Conservation (phyloP, 1,284 basidiomycete genomes). For the Kalmanozyma brasiliensis region DNA sequence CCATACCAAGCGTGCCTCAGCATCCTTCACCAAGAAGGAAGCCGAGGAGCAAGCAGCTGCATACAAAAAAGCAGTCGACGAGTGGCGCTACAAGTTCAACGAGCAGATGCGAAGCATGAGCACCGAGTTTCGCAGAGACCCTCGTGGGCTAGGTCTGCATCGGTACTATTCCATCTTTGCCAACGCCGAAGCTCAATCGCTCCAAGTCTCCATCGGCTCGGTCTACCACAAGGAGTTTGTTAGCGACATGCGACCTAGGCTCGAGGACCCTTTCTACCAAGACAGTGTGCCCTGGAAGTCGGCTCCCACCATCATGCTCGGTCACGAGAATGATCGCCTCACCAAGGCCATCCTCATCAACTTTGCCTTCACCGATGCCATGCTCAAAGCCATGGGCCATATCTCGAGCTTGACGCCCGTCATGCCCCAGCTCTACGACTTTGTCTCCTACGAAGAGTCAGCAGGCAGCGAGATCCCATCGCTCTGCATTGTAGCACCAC, state of each 20-base stretch:
- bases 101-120: slow-evolving; percentile 49
- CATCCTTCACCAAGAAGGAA: slow-evolving; percentile 31
- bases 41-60: slow-evolving; percentile 30
- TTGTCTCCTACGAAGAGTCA: slow-evolving; percentile 36
- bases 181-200: slow-evolving; percentile 33
- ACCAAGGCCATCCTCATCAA: slow-evolving; percentile 45
- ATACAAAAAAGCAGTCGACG: slow-evolving; percentile 41
- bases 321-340: slow-evolving; percentile 34
- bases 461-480: slow-evolving; percentile 39
- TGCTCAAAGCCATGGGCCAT: slow-evolving; percentile 34
- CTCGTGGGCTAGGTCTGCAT: slow-evolving; percentile 38
- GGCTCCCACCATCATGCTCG: slow-evolving; percentile 28
- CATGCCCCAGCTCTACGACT: slow-evolving; percentile 44
- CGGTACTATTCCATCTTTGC: slow-evolving; percentile 45
- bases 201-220: slow-evolving; percentile 33
- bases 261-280: slow-evolving; percentile 26
- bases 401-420: slow-evolving; percentile 34
- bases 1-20: slow-evolving; percentile 33
- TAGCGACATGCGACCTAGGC: slow-evolving; percentile 34
- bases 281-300: slow-evolving; percentile 36
- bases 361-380: slow-evolving; percentile 36
- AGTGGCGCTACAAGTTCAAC: slow-evolving; percentile 46
- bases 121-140: slow-evolving; percentile 31
- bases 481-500: slow-evolving; percentile 36
- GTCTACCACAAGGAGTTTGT: slow-evolving; percentile 45